These are phyloP conservation scores for Rhizopogon vulgaris DNA, from an alignment of 768 basidiomycete genomes.

Conservation along the genomic window DNA sequence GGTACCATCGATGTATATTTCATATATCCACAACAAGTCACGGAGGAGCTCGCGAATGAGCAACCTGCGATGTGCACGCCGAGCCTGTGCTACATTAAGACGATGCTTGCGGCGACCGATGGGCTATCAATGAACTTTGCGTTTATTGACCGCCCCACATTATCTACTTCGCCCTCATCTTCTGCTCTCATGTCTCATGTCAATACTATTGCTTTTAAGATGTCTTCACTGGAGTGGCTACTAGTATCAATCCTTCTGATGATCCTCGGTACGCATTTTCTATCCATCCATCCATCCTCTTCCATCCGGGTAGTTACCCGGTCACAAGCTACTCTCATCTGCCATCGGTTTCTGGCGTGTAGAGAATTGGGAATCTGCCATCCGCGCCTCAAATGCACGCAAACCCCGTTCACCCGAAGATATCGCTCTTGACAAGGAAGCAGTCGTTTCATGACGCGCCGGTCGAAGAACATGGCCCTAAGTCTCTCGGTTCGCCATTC, in stretches of 20 bases:
- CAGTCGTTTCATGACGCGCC: conserved; percentile 41
- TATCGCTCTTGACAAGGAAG: conserved; percentile 46
- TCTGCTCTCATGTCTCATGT: conserved; percentile 6
- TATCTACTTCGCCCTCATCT: conserved; percentile 21
- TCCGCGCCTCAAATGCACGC: conserved; percentile 39
- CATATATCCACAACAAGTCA: conserved; percentile 91
- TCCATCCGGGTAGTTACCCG: not conserved
- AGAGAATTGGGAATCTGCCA: conserved; percentile 76
- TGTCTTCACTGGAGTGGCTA: conserved; percentile 77
- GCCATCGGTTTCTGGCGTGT: conserved; percentile 77
- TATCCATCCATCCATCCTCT: not conserved
- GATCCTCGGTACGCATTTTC: conserved; percentile 54
- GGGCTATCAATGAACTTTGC: conserved; percentile 86
- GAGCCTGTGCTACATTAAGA: conserved; percentile 80
- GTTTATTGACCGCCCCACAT: conserved; percentile 52
- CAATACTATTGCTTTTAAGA: conserved; percentile 19
- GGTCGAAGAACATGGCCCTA: conserved; percentile 26
- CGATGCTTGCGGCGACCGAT: conserved; percentile 92
- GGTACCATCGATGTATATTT: conserved; percentile 94
- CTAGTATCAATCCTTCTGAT: conserved; percentile 73
- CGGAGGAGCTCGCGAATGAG: conserved; percentile 66
- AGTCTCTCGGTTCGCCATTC: conserved; percentile 1
- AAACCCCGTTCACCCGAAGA: conserved; percentile 30
- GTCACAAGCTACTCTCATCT: conserved; percentile 56
- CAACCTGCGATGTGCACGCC: conserved; percentile 93